Evolutionary conservation across 75 land plant genomes (phyloP), one percentile per base, ranked within the genome.

Genomic region (Cupressus sempervirens): DNA sequence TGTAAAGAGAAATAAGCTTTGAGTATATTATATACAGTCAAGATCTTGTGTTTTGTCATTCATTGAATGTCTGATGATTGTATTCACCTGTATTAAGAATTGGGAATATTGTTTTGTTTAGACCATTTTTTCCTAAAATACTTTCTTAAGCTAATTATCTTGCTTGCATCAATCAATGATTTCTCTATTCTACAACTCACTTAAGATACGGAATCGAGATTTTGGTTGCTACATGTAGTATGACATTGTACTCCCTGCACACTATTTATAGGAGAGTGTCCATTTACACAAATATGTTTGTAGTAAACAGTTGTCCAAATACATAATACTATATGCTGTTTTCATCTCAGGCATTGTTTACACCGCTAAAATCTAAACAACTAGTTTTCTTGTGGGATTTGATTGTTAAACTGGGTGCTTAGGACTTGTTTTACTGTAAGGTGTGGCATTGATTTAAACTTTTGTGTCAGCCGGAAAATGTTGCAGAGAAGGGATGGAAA

Each of bases 401-500:
- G 5, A 26, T 80, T n/a, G 11, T n/a, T 34, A 43, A 43, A 23
- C 23, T 5, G 34, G 29, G 7, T 62, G 1, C 45, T 40, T 80
- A 40, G 26, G 70, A 45, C 3, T 43, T 10, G 8, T 48, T 80
- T 15, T 80, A 34, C 23, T 0, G 18, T 80, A 30, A 76, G 53
- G 54, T 32, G 45, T 16, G 80, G 13, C 38, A 45, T 38, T 41
- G 30, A 26, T 50, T 48, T 85, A 46, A 7, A 6, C 13, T 80
- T 30, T 50, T 82, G 30, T 76, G 83, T 35, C 91, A 95, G 97
- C 87, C 93, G 30, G 92, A 84, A 46, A 88, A 89, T 86, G 89
- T 89, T 36, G 87, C 86, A 29, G 94, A 93, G 30, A 90, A 89
- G 81, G 91, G 89, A 72, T 95, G 97, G 97, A 95, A 92, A 86